phyloP scores from a whole-genome alignment of 208 protist species.

The Jaenimonas drosophilae region DNA sequence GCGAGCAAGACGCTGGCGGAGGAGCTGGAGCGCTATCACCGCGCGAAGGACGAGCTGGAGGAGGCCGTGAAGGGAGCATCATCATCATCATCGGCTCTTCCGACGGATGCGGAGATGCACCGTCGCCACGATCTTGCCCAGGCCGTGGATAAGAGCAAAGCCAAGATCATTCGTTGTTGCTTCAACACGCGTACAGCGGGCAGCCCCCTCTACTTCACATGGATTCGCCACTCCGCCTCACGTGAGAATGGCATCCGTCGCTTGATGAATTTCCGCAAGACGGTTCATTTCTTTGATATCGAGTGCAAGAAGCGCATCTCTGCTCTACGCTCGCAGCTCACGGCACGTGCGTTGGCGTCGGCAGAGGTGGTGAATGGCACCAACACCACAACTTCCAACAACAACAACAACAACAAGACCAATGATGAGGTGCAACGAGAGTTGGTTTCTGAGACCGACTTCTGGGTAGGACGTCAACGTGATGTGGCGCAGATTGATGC shows the following conservation, averaged over 20 bases:
- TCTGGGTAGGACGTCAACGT: conserved; percentile 38
- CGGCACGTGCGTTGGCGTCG: background rate
- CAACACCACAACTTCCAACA: background rate
- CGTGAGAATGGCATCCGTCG: conserved; percentile 48
- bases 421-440: background rate
- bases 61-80: background rate
- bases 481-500: conserved; percentile 46
- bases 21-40: conserved; percentile 16
- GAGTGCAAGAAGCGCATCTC: conserved; percentile 22
- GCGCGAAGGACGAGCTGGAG: conserved; percentile 9
- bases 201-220: conserved; percentile 65
- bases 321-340: conserved; percentile 1
- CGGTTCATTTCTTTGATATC: conserved; percentile 31
- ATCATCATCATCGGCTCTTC: background rate
- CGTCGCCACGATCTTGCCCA: conserved; percentile 9
- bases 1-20: conserved; percentile 12
- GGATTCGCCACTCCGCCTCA: conserved; percentile 58
- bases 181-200: conserved; percentile 33
- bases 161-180: conserved; percentile 35
- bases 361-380: background rate
- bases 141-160: conserved; percentile 22
- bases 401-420: background rate
- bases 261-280: conserved; percentile 69
- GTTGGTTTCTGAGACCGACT: conserved; percentile 6
- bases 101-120: background rate